Evolutionary conservation across 352 stramenopile genomes (phyloP), one percentile per base, ranked within the genome.

Genomic region (Phytophthora fragariaefolia): DNA sequence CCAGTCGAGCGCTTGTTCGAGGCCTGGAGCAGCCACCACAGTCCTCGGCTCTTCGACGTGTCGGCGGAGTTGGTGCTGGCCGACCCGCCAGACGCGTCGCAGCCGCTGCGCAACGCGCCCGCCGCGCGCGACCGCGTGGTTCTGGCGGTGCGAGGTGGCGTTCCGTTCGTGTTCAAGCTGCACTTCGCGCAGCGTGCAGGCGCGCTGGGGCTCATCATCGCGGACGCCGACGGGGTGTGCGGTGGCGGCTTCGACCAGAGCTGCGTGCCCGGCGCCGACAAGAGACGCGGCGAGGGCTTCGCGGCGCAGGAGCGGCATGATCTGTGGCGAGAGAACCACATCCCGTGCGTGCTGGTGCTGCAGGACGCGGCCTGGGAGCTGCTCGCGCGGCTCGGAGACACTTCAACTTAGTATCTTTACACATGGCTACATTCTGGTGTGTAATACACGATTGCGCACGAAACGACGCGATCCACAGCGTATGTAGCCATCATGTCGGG

Each of bases 121-220:
- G 50, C 68, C 7, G 80, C 86, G n/a, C 75, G 70, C 4, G 83
- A 91, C 47, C 83, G 87, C 30, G 65, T 93, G 12, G 66, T 89
- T 20, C 42, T 93, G 48, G 65, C 84, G n/a, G 36, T 74, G 5
- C 82, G 82, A 30, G 86, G 84, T 10, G 46, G 48, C 7, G 78
- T 86, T 1, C 79, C 87, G 0, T 78, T 95, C 51, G 75, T 89
- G 30, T 89, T 90, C 70, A 95, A 95, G 56, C 24, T 85, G 17
- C 69, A 77, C 30, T 74, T 86, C 47, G 85, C 83, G 15, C 87
- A 95, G 47, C 66, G 47, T 27, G 87, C 87, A 0, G 87, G 87
- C 0, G 87, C 87, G 0, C 59, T 95, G 5, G 87, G 82, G 18
- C 71, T 95, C 22, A 58, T 95, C 26, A 81, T 93, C 34, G 70